Conservation (phyloP, 805 yeast species). For the Kurtzmaniella fragi region DNA sequence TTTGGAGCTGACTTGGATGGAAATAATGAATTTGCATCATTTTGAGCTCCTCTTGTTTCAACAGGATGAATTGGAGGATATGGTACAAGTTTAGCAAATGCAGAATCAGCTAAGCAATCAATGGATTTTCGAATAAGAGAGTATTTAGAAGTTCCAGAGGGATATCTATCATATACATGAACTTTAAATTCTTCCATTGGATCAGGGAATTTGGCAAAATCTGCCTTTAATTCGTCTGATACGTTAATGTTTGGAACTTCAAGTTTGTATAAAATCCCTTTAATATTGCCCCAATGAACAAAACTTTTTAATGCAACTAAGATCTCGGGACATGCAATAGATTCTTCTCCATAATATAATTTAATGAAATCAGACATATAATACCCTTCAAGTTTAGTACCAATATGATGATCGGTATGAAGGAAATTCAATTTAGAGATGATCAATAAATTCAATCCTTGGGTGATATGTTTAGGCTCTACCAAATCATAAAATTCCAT, state of each 20-base stretch:
- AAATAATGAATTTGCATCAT: neutral
- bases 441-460: conserved; percentile 39
- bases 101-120: conserved; percentile 26
- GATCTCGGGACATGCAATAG: conserved; percentile 35
- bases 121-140: conserved; percentile 37
- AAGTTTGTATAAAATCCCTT: conserved; percentile 40
- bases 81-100: conserved; percentile 35
- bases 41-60: conserved; percentile 3
- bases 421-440: conserved; percentile 48
- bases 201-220: conserved; percentile 38
- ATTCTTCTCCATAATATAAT: conserved; percentile 36
- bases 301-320: conserved; percentile 46
- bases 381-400: conserved; percentile 44
- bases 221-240: conserved; percentile 19
- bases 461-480: conserved; percentile 28
- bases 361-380: conserved; percentile 35
- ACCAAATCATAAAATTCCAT: conserved; percentile 25
- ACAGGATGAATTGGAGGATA: conserved; percentile 17
- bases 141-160: conserved; percentile 49
- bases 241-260: conserved; percentile 34
- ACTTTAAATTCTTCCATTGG: conserved; percentile 35
- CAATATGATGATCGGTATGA: conserved; percentile 53
- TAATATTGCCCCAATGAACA: conserved; percentile 52
- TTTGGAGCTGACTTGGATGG: neutral
- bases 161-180: conserved; percentile 41